Percentiles rank a stretch among this genome's conserved stretches.
phyloP scores from a whole-genome alignment of 306 rosid species.

The Begonia fuchsioides region DNA sequence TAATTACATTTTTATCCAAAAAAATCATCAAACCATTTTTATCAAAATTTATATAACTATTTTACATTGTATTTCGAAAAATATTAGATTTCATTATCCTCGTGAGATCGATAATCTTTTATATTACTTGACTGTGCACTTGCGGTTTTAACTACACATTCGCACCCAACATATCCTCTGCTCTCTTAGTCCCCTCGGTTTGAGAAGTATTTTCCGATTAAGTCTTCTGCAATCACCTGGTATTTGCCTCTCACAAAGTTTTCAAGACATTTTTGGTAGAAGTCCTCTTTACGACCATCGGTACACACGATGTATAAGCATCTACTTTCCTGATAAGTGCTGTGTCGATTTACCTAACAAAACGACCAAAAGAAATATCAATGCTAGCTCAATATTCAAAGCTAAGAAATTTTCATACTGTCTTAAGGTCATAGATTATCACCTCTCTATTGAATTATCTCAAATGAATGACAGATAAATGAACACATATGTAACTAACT shows the following conservation, averaged over 20 bases:
- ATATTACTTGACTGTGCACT: too few species aligned
- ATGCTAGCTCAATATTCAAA: background rate
- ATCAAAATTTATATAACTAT: too few species aligned
- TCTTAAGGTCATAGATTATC: too few species aligned
- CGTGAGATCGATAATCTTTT: too few species aligned
- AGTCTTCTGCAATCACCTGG: slow-evolving; percentile 52
- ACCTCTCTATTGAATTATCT: too few species aligned
- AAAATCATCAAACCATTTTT: too few species aligned
- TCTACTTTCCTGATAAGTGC: slow-evolving; percentile 56
- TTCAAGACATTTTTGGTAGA: slow-evolving; percentile 62
- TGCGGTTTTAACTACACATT: too few species aligned
- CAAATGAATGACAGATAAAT: too few species aligned
- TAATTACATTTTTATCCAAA: too few species aligned
- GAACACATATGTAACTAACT: background rate
- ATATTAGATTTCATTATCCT: too few species aligned
- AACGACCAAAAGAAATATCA: background rate
- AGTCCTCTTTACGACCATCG: slow-evolving; percentile 59
- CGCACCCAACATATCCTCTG: too few species aligned
- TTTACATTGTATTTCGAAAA: too few species aligned
- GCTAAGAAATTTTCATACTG: background rate
- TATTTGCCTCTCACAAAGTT: slow-evolving; percentile 36
- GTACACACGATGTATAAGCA: slow-evolving; percentile 61
- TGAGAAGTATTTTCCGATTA: slow-evolving; percentile 43
- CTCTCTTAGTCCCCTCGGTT: slow-evolving; percentile 25
- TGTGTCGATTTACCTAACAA: slow-evolving; percentile 57